phyloP scores from a whole-genome alignment of 805 yeast genomes.

The Saccharomyces eubayanus region DNA sequence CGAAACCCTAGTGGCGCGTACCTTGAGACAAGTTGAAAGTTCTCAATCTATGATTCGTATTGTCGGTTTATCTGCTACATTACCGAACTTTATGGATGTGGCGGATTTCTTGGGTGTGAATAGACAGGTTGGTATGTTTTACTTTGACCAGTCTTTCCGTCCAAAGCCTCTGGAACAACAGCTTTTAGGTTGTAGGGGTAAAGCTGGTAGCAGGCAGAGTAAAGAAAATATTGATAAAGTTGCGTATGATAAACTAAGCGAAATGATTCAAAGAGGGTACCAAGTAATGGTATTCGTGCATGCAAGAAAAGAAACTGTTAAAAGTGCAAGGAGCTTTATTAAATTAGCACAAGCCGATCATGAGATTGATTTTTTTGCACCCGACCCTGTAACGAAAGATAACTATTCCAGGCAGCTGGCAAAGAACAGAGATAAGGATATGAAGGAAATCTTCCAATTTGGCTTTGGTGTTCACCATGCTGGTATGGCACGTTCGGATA shows the following conservation, averaged over 20 bases:
- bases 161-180: slow-evolving; percentile 91
- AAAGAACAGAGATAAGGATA: slow-evolving; percentile 64
- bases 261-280: slow-evolving; percentile 57
- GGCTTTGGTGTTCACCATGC: slow-evolving; percentile 98
- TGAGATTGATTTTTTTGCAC: slow-evolving; percentile 41
- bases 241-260: slow-evolving; percentile 66
- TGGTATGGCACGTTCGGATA: slow-evolving; percentile 86
- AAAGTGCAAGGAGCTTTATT: slow-evolving; percentile 67
- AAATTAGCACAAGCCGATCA: slow-evolving; percentile 54
- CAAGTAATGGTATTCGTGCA: slow-evolving; percentile 98
- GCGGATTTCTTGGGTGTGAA: slow-evolving; percentile 93
- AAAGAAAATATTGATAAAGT: slow-evolving; percentile 67
- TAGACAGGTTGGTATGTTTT: slow-evolving; percentile 84
- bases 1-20: slow-evolving; percentile 90
- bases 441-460: slow-evolving; percentile 64
- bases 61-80: slow-evolving; percentile 88
- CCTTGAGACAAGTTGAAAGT: slow-evolving; percentile 88
- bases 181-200: slow-evolving; percentile 77
- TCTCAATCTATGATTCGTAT: slow-evolving; percentile 89
- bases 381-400: slow-evolving; percentile 23
- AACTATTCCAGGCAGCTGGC: slow-evolving; percentile 55
- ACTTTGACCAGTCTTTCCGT: slow-evolving; percentile 84
- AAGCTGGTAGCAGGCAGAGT: slow-evolving; percentile 63
- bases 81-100: slow-evolving; percentile 86
- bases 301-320: slow-evolving; percentile 86